These are phyloP conservation scores for Rhododendron griersonianum DNA, from an alignment of 148 eudicot species.

Conservation along the genomic window DNA sequence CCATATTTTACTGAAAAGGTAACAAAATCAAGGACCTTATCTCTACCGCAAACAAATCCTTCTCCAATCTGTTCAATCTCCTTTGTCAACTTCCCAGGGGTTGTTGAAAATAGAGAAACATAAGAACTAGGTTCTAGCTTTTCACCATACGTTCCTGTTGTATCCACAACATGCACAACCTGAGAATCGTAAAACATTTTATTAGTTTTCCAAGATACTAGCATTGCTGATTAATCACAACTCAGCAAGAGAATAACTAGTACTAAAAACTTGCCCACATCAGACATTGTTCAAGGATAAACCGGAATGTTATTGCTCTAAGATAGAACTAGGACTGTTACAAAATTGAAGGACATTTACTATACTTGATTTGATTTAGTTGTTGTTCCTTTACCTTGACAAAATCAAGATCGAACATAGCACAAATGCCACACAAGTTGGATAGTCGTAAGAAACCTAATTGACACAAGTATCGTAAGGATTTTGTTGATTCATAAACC, in stretches of 20 bases:
- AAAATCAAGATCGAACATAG: background rate
- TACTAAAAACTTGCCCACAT: background rate
- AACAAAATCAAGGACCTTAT: conserved; percentile 67
- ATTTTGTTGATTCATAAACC: background rate
- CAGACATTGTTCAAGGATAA: background rate
- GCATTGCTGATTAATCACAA: background rate
- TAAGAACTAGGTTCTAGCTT: conserved; percentile 48
- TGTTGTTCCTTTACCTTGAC: background rate
- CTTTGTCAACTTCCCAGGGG: conserved; percentile 77
- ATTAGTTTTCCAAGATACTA: background rate
- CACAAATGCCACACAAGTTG: background rate
- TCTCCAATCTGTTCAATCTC: conserved; percentile 67
- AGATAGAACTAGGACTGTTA: background rate
- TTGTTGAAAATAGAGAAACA: conserved; percentile 67
- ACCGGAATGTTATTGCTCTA: background rate
- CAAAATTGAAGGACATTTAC: background rate
- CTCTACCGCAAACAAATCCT: conserved; percentile 74
- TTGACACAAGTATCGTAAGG: background rate
- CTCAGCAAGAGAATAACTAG: background rate
- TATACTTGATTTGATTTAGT: background rate
- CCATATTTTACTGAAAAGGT: conserved; percentile 83
- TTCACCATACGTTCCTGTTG: conserved; percentile 40
- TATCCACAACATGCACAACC: conserved; percentile 95
- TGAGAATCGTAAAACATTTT: conserved; percentile 25
- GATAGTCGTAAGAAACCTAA: background rate